A percentile compares a stretch with the other conserved stretches of the same genome.
Conservation (phyloP, 1,284 basidiomycete genomes). For the Trichosporon asahii region DNA sequence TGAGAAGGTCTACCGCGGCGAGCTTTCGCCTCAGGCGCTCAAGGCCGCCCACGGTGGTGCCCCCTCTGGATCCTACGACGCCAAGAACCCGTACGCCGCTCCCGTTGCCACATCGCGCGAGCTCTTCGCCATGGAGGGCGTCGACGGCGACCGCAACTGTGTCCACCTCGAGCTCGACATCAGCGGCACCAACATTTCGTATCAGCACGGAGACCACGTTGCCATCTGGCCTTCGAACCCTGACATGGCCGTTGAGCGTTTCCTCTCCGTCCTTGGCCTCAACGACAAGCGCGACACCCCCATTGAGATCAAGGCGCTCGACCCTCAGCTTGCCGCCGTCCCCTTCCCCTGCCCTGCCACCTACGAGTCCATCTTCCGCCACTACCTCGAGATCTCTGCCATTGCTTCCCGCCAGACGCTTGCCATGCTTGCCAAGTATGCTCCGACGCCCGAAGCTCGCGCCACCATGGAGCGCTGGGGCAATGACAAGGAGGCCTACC, state of each 20-base stretch:
- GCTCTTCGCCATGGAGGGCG: conserved; percentile 67
- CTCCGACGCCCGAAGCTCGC: conserved; percentile 74
- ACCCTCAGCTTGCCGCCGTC: conserved; percentile 94
- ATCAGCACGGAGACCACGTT: conserved; percentile 97
- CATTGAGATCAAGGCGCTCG: conserved; percentile 89
- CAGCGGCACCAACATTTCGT: conserved; percentile 89
- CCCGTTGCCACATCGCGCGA: conserved; percentile 74
- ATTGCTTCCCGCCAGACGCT: conserved; percentile 91
- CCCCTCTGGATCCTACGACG: conserved; percentile 60
- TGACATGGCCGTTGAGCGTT: conserved; percentile 83
- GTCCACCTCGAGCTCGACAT: conserved; percentile 92
- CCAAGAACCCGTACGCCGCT: conserved; percentile 92
- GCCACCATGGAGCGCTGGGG: conserved; percentile 72
- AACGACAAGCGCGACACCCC: conserved; percentile 67
- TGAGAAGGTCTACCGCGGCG: conserved; percentile 88
- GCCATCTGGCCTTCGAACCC: conserved; percentile 96
- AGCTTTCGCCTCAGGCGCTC: conserved; percentile 82
- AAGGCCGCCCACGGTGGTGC: conserved; percentile 53
- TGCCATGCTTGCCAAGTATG: conserved; percentile 77
- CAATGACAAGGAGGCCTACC: conserved; percentile 81
- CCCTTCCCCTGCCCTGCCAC: conserved; percentile 98
- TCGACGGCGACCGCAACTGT: conserved; percentile 70
- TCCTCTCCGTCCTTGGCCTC: conserved; percentile 80
- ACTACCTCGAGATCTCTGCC: conserved; percentile 94
- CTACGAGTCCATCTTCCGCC: conserved; percentile 85